Conservation (phyloP, 306 rosid genomes). For the Cucurbita pepo region DNA sequence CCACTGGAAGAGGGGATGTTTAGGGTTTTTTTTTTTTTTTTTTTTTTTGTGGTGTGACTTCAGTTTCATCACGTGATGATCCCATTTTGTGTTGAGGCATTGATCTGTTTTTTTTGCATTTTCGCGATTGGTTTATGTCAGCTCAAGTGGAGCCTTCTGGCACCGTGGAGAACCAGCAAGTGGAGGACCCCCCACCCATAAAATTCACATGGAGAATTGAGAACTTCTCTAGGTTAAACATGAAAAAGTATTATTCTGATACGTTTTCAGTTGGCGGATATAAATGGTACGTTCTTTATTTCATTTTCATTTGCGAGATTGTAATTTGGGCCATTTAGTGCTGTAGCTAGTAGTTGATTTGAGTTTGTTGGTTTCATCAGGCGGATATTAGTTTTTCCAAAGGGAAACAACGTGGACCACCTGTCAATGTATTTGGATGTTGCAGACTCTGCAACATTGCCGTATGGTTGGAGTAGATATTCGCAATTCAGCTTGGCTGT, state of each 20-base stretch:
- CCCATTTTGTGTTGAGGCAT: not conserved
- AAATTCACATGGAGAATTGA: slow-evolving; percentile 61
- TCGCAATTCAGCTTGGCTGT: slow-evolving; percentile 52
- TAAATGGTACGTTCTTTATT: slow-evolving; percentile 31
- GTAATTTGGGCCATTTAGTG: not conserved
- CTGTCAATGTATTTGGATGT: slow-evolving; percentile 58
- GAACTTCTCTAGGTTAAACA: slow-evolving; percentile 46
- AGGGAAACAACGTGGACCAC: slow-evolving; percentile 77
- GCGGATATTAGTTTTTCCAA: slow-evolving; percentile 57
- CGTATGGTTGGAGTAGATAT: slow-evolving; percentile 36
- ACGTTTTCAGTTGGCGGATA: slow-evolving; percentile 33
- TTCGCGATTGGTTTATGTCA: slow-evolving; percentile 6
- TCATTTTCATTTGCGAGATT: not conserved
- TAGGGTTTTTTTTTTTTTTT: not conserved
- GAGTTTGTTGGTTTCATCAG: slow-evolving; percentile 22
- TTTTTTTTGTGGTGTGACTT: not conserved
- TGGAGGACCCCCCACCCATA: slow-evolving; percentile 49
- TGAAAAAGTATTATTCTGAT: slow-evolving; percentile 48
- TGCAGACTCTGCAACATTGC: slow-evolving; percentile 37
- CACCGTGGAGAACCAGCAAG: slow-evolving; percentile 31
- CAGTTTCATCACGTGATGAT: not conserved
- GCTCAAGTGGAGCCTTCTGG: slow-evolving; percentile 34
- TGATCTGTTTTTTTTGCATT: not conserved
- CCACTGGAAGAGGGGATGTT: slow-evolving; percentile 4
- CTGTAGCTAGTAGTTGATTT: slow-evolving; percentile 2